phyloP scores from a whole-genome alignment of 192 early-diverging fungal species.

The Spizellomyces sp. region DNA sequence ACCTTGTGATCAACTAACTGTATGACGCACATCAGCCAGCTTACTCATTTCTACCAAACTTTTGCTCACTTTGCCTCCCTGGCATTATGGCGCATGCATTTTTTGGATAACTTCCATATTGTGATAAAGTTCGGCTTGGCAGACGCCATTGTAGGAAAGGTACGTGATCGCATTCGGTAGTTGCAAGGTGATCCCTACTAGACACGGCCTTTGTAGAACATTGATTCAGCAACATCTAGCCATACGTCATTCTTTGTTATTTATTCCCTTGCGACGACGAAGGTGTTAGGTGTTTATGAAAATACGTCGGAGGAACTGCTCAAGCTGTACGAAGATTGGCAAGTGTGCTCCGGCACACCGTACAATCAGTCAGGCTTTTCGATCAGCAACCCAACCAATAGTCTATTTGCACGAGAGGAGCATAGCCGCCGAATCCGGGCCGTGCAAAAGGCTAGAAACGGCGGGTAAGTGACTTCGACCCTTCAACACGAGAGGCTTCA shows the following conservation, averaged over 20 bases:
- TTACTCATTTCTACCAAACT: conserved; percentile 63
- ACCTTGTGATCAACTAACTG: neutral
- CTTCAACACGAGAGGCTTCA: neutral
- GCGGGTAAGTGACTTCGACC: conserved; percentile 55
- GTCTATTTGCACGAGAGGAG: conserved; percentile 56
- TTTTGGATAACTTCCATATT: conserved; percentile 57
- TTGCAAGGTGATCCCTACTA: neutral
- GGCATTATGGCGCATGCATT: conserved; percentile 72
- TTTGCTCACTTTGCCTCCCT: conserved; percentile 62
- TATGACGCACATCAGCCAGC: conserved; percentile 3
- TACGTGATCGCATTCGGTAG: conserved; percentile 28
- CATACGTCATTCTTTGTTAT: conserved; percentile 67
- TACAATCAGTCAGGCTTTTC: conserved; percentile 5
- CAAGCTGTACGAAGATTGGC: conserved; percentile 50
- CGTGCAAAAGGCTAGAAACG: conserved; percentile 68
- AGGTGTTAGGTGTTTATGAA: conserved; percentile 67
- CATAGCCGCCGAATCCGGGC: conserved; percentile 55
- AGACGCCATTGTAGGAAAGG: conserved; percentile 54
- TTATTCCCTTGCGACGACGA: conserved; percentile 56
- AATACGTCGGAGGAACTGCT: conserved; percentile 66
- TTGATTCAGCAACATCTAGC: neutral
- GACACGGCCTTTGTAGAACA: neutral
- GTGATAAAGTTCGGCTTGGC: conserved; percentile 71
- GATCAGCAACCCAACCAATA: conserved; percentile 55
- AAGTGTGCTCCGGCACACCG: conserved; percentile 47